phyloP scores from a whole-genome alignment of 202 grass and related monocot genomes.

The Setaria viridis region DNA sequence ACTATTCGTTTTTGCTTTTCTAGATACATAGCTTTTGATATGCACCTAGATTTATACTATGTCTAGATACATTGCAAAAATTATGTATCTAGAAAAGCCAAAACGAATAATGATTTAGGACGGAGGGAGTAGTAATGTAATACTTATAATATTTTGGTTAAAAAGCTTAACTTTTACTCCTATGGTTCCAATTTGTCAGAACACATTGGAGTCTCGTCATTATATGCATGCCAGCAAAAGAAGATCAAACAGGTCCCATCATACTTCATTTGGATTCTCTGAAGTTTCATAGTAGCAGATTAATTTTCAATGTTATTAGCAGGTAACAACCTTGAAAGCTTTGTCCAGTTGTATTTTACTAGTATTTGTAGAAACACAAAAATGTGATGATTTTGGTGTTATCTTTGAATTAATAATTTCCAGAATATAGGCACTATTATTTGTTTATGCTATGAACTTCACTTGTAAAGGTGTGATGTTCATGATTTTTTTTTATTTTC shows the following conservation, averaged over 20 bases:
- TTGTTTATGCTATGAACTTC: neutral
- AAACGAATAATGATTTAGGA: no score
- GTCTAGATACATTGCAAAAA: no score
- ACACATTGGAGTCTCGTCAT: slow-evolving; percentile 92
- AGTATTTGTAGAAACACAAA: slow-evolving; percentile 22
- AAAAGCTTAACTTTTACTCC: slow-evolving; percentile 30
- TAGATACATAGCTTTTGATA: no score
- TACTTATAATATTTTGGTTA: slow-evolving; percentile 26
- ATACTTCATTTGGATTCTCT: slow-evolving; percentile 99
- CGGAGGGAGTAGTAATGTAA: neutral
- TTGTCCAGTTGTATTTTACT: slow-evolving; percentile 18
- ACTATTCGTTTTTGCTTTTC: no score
- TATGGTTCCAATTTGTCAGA: slow-evolving; percentile 61
- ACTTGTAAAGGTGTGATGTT: slow-evolving; percentile 9
- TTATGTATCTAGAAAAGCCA: no score
- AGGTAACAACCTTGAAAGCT: slow-evolving; percentile 49
- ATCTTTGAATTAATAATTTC: neutral
- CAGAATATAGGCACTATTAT: neutral
- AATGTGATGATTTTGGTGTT: neutral
- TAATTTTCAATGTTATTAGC: slow-evolving; percentile 67
- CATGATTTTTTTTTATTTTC: slow-evolving; percentile 32
- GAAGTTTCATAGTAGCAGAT: slow-evolving; percentile 75
- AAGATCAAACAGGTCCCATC: slow-evolving; percentile 70
- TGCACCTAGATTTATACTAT: no score
- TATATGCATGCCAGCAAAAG: slow-evolving; percentile 88